phyloP scores from a whole-genome alignment of 495 filamentous ascomycete genomes.

The Penicillium simplicissimum region DNA sequence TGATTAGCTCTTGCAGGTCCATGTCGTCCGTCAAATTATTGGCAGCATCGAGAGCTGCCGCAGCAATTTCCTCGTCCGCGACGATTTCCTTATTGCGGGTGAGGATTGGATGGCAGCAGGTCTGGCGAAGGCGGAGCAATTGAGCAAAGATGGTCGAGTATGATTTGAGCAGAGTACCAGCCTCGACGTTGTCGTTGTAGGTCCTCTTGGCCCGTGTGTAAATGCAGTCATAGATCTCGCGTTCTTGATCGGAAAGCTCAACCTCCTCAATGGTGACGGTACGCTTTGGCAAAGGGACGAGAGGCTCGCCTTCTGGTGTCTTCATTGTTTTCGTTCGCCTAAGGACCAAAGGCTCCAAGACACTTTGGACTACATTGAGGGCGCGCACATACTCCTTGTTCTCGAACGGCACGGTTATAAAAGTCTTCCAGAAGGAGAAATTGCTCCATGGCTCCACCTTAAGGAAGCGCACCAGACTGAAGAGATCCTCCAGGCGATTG shows the following conservation, averaged over 20 bases:
- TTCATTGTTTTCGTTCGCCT: conserved; percentile 97
- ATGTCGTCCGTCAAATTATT: conserved; percentile 91
- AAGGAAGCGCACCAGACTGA: conserved; percentile 87
- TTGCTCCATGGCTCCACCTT: conserved; percentile 97
- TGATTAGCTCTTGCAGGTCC: conserved; percentile 84
- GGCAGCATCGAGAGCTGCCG: conserved; percentile 72
- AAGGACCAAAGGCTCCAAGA: conserved; percentile 92
- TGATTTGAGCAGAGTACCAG: conserved; percentile 88
- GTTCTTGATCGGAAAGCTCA: conserved; percentile 78
- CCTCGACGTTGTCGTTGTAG: conserved; percentile 82
- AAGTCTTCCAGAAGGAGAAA: conserved; percentile 98
- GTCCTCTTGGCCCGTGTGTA: conserved; percentile 78
- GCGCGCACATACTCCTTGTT: conserved; percentile 90
- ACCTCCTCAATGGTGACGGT: conserved; percentile 81
- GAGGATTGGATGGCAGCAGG: conserved; percentile 89
- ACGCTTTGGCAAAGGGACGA: conserved; percentile 84
- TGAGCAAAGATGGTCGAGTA: conserved; percentile 97
- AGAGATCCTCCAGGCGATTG: conserved; percentile 95
- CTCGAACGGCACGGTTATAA: conserved; percentile 96
- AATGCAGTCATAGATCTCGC: conserved; percentile 89
- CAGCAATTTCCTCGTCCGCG: conserved; percentile 84
- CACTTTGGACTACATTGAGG: conserved; percentile 94
- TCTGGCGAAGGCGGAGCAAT: conserved; percentile 89
- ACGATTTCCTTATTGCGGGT: conserved; percentile 82
- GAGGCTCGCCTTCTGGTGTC: conserved; percentile 81